Percentiles rank a stretch among this genome's conserved stretches.
Evolutionary conservation across 305 asterid species (phyloP).

Genomic region (Fraxinus albicans): DNA sequence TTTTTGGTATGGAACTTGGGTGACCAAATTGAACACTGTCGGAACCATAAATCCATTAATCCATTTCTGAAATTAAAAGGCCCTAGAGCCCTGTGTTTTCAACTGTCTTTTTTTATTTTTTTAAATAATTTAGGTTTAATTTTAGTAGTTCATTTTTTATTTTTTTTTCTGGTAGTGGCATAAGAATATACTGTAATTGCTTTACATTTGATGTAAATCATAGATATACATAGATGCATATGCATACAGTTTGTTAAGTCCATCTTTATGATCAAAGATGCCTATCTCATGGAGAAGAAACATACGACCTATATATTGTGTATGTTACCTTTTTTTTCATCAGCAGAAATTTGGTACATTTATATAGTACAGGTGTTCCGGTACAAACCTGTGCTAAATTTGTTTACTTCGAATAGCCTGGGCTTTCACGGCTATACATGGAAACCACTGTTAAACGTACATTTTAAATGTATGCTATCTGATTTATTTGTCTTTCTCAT

Average conservation of each 20-base stretch:
- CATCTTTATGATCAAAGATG: background rate
- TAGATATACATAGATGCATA: background rate
- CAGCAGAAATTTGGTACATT: background rate
- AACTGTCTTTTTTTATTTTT: background rate
- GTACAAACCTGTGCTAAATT: background rate
- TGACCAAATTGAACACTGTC: constrained; percentile 22
- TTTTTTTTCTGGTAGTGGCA: background rate
- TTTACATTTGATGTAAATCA: background rate
- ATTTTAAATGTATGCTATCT: background rate
- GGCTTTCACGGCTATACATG: background rate
- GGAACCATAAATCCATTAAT: constrained; percentile 12
- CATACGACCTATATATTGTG: background rate
- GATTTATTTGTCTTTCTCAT: background rate
- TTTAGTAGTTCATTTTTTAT: background rate
- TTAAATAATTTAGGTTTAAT: background rate
- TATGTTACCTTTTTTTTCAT: background rate
- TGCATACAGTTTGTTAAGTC: background rate
- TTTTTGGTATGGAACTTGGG: constrained; percentile 17
- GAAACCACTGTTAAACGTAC: background rate
- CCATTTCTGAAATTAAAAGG: background rate
- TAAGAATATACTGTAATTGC: background rate
- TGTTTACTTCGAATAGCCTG: background rate
- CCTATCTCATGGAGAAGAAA: background rate
- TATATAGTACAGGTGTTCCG: background rate
- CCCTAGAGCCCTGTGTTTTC: background rate